phyloP scores from a whole-genome alignment of 345 rosid genomes.

The Euphorbia tirucalli region DNA sequence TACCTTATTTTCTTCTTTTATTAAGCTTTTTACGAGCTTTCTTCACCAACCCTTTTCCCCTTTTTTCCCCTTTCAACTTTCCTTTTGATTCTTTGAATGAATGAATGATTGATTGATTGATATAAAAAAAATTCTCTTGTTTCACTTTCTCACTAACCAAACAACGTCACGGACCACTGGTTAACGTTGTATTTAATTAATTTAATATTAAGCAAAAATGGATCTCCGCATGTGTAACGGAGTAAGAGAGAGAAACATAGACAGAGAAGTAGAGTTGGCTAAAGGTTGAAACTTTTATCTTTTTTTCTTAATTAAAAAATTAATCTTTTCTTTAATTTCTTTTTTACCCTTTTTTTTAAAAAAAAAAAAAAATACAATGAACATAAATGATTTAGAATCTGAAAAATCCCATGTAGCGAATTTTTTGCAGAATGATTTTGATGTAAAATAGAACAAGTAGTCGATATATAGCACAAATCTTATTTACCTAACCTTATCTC shows the following conservation, averaged over 20 bases:
- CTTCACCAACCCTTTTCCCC: not conserved
- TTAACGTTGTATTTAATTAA: not conserved
- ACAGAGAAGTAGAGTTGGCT: slow-evolving; percentile 7
- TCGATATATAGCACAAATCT: not conserved
- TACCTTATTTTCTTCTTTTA: not conserved
- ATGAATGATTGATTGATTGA: not conserved
- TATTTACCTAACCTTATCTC: not conserved
- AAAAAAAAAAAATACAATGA: too few species aligned
- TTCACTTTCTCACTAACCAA: not conserved
- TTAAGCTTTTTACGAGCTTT: not conserved
- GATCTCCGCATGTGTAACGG: slow-evolving; percentile 8
- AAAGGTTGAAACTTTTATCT: not conserved
- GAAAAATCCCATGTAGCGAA: not conserved
- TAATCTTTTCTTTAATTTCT: not conserved
- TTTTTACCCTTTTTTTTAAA: too few species aligned
- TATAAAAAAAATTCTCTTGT: not conserved
- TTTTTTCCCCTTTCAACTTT: not conserved
- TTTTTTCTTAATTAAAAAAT: not conserved
- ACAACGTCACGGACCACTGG: slow-evolving; percentile 7
- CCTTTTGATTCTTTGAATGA: not conserved
- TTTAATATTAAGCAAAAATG: too few species aligned
- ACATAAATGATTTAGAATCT: not conserved
- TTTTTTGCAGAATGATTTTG: not conserved
- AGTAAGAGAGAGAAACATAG: not conserved
- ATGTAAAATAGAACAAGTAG: too few species aligned